These are phyloP conservation scores for Trichosporon sp. DNA, from an alignment of 1,284 basidiomycete species.

Conservation along the genomic window DNA sequence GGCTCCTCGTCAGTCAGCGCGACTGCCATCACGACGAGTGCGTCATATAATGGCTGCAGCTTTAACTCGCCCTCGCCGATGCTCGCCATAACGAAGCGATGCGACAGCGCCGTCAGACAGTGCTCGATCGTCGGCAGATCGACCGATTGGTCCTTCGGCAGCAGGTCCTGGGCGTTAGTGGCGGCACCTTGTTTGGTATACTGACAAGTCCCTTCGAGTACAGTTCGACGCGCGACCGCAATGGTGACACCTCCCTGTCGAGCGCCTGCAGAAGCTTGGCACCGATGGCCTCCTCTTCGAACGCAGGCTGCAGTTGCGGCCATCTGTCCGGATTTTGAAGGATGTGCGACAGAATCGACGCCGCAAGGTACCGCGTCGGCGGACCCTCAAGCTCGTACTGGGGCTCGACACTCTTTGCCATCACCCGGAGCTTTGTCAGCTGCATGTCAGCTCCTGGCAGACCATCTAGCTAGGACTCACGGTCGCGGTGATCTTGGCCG, in stretches of 20 bases:
- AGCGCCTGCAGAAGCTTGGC: constrained; percentile 11
- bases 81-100: background rate
- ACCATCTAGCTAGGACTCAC: constrained; percentile 13
- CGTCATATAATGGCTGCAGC: background rate
- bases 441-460: constrained; percentile 6
- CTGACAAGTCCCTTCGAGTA: constrained; percentile 33
- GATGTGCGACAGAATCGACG: constrained; percentile 13
- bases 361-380: constrained; percentile 25
- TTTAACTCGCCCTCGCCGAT: background rate
- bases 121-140: constrained; percentile 11
- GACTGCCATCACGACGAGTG: constrained; percentile 6
- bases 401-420: constrained; percentile 9
- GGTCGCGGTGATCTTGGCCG: constrained; percentile 13
- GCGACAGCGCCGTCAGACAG: constrained; percentile 5
- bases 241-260: constrained; percentile 9
- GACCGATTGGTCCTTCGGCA: constrained; percentile 9
- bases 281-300: background rate
- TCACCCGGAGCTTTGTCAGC: constrained; percentile 18
- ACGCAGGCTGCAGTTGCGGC: background rate
- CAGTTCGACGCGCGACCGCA: constrained; percentile 25
- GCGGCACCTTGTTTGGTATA: background rate
- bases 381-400: background rate
- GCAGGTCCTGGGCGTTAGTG: constrained; percentile 8
- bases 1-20: constrained; percentile 6
- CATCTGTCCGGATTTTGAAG: background rate